phyloP scores from a whole-genome alignment of 495 filamentous ascomycete species.

The Wilcoxina mikolae region DNA sequence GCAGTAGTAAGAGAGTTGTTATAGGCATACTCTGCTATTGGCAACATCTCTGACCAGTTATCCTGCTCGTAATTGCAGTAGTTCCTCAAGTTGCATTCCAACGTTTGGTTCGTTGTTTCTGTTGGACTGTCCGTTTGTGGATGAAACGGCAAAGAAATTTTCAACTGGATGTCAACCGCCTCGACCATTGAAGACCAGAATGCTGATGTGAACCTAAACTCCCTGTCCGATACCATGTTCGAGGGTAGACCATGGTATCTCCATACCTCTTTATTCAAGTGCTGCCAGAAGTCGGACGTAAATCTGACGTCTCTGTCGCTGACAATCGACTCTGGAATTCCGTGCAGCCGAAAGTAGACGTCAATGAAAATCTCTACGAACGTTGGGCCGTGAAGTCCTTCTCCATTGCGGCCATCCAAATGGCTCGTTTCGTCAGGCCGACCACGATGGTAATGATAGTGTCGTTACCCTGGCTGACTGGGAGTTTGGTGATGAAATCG shows the following conservation, averaged over 20 bases:
- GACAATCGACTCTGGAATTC: background rate
- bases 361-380: background rate
- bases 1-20: no score
- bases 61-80: no score
- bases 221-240: background rate
- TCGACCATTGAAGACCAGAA: background rate
- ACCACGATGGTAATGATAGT: constrained; percentile 3
- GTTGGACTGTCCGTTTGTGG: background rate
- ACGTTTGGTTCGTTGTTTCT: background rate
- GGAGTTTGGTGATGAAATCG: constrained; percentile 8
- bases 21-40: no score
- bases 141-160: background rate
- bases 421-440: background rate
- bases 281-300: constrained; percentile 1
- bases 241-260: no score
- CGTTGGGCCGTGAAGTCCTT: background rate
- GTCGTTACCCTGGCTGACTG: background rate
- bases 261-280: no score
- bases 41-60: no score
- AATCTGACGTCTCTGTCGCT: background rate
- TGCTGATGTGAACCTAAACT: background rate
- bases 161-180: background rate
- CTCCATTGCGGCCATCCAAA: constrained; percentile 1
- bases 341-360: background rate
- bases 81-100: background rate